A percentile compares a stretch with the other conserved stretches of the same genome.
These are phyloP conservation scores for Lactifluus subvellereus DNA, from an alignment of 768 basidiomycete genomes.

Conservation along the genomic window DNA sequence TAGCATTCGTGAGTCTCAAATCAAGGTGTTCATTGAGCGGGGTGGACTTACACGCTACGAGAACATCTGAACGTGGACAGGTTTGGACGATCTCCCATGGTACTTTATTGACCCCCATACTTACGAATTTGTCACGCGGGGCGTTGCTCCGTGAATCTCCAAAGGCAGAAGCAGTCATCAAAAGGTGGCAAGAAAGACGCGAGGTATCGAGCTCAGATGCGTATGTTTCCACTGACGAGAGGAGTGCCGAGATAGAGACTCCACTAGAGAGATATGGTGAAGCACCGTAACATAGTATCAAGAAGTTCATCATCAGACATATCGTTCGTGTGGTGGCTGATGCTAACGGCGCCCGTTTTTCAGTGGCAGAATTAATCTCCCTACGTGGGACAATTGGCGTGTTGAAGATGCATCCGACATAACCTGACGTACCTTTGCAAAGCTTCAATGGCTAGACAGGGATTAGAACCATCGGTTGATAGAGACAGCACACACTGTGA, in stretches of 20 bases:
- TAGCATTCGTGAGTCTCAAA: conserved; percentile 1
- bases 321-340: background rate
- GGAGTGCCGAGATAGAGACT: background rate
- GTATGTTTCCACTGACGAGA: conserved; percentile 1
- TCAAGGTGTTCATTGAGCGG: background rate
- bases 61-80: conserved; percentile 31
- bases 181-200: conserved; percentile 8
- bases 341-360: background rate
- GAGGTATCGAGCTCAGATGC: background rate
- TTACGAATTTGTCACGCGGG: background rate
- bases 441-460: background rate
- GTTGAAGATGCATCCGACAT: background rate
- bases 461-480: background rate
- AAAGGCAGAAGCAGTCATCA: background rate
- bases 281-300: conserved; percentile 10
- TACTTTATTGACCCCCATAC: background rate
- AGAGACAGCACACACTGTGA: background rate
- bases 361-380: background rate
- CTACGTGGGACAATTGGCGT: background rate
- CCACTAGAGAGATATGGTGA: background rate
- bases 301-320: conserved; percentile 14
- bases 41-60: conserved; percentile 38
- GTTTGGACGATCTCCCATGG: conserved; percentile 14
- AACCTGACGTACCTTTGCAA: conserved; percentile 3
- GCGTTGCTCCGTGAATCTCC: background rate